Evolutionary conservation across 805 yeast genomes (phyloP).

Genomic region (Candida argentea): DNA sequence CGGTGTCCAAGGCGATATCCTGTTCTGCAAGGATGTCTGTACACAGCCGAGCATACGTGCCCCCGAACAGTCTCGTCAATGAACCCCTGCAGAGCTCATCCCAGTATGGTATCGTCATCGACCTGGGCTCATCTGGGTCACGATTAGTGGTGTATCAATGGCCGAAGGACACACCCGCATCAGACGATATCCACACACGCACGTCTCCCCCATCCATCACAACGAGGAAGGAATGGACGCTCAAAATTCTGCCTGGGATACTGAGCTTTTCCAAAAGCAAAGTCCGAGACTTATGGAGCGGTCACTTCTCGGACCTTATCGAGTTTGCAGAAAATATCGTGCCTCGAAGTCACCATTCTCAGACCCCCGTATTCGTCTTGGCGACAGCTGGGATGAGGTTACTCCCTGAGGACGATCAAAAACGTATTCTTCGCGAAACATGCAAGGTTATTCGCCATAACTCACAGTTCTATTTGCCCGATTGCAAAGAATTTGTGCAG

Average conservation of each 20-base stretch:
- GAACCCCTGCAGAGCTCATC: conserved; percentile 2
- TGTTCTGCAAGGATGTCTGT: not conserved
- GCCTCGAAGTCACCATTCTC: conserved; percentile 47
- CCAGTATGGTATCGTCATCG: conserved; percentile 79
- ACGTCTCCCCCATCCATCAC: conserved; percentile 58
- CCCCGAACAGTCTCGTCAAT: not conserved
- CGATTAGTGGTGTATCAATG: conserved; percentile 76
- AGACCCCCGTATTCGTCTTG: conserved; percentile 81
- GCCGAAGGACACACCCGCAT: conserved; percentile 36
- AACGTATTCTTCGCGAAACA: conserved; percentile 44
- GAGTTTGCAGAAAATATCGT: conserved; percentile 60
- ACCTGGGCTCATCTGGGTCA: conserved; percentile 95
- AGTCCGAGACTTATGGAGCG: conserved; percentile 51
- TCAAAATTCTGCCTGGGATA: conserved; percentile 75
- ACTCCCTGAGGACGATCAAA: conserved; percentile 43
- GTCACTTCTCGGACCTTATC: conserved; percentile 59
- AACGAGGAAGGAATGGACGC: conserved; percentile 60
- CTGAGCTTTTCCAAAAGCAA: conserved; percentile 46
- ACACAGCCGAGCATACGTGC: not conserved
- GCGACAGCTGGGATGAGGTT: conserved; percentile 98
- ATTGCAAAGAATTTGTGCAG: conserved; percentile 65
- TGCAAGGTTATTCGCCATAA: conserved; percentile 48
- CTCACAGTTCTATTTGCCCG: conserved; percentile 44
- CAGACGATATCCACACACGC: conserved; percentile 23
- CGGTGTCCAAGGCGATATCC: not conserved